Conservation (phyloP, 2,329 filamentous ascomycete genomes). For the Furcasterigmium sp. region DNA sequence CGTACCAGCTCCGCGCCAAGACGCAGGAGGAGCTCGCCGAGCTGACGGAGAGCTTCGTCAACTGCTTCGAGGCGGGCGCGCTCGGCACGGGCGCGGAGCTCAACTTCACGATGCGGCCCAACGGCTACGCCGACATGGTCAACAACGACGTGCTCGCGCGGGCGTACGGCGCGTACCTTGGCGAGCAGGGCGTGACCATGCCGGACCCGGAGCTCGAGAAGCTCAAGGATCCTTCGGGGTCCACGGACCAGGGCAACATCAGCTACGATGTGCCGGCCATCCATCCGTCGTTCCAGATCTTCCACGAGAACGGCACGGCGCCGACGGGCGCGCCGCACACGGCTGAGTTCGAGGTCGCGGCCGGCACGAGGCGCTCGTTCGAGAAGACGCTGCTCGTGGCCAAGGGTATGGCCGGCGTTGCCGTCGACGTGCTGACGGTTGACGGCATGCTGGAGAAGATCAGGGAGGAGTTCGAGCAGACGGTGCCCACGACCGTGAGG, state of each 20-base stretch:
- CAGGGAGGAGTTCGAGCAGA: slow-evolving; percentile 28
- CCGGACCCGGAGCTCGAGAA: slow-evolving; percentile 19
- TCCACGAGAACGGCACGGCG: slow-evolving; percentile 14
- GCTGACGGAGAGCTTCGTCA: slow-evolving; percentile 14
- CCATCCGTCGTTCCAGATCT: neutral
- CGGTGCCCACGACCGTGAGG: slow-evolving; percentile 14
- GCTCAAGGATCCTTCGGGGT: slow-evolving; percentile 14
- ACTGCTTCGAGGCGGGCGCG: slow-evolving; percentile 20
- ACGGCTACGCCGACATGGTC: slow-evolving; percentile 25
- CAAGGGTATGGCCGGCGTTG: slow-evolving; percentile 42
- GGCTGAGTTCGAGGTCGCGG: slow-evolving; percentile 43
- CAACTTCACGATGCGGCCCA: slow-evolving; percentile 26
- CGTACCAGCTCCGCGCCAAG: slow-evolving; percentile 50
- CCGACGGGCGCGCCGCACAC: slow-evolving; percentile 40
- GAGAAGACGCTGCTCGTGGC: slow-evolving; percentile 38
- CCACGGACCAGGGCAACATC: slow-evolving; percentile 23
- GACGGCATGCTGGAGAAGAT: slow-evolving; percentile 34
- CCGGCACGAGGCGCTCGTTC: slow-evolving; percentile 42
- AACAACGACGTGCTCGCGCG: slow-evolving; percentile 19
- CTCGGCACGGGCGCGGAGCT: slow-evolving; percentile 23
- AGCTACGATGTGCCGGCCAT: neutral
- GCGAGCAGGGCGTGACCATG: slow-evolving; percentile 15
- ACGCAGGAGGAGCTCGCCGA: slow-evolving; percentile 21
- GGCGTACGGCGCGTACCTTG: slow-evolving; percentile 17
- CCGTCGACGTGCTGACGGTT: slow-evolving; percentile 38